These are phyloP conservation scores for Aspergillus bridgeri DNA, from an alignment of 495 filamentous ascomycete species.

Conservation along the genomic window DNA sequence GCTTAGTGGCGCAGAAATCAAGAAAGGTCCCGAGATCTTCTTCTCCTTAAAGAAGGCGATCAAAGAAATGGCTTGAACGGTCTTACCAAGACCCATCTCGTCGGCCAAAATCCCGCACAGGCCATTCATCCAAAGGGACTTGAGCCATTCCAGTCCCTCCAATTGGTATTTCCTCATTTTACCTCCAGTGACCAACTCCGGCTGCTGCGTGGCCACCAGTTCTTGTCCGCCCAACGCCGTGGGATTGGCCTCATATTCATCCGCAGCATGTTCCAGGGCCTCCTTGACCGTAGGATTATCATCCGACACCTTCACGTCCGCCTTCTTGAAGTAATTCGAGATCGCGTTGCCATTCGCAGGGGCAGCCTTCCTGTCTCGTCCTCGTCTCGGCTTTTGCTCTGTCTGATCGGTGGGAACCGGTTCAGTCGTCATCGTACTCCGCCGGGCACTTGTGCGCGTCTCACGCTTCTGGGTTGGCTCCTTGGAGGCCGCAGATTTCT, in stretches of 20 bases:
- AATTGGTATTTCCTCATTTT: conserved; percentile 93
- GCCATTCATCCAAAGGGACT: conserved; percentile 82
- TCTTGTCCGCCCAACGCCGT: conserved; percentile 70
- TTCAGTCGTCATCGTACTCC: conserved; percentile 28
- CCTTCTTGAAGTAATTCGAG: conserved; percentile 56
- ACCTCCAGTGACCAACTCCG: conserved; percentile 77
- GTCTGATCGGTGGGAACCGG: conserved; percentile 14
- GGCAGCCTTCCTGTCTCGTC: conserved; percentile 30
- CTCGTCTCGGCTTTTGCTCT: conserved; percentile 20
- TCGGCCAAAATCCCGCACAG: conserved; percentile 94
- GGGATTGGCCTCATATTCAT: conserved; percentile 54
- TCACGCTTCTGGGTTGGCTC: conserved; percentile 22
- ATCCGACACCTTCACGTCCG: conserved; percentile 50
- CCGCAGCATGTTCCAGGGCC: conserved; percentile 52
- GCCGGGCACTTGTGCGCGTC: conserved; percentile 33
- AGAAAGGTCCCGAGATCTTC: conserved; percentile 79
- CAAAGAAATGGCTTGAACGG: conserved; percentile 88
- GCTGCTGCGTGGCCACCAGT: conserved; percentile 77
- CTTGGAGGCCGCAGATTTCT: conserved; percentile 10
- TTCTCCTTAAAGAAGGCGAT: conserved; percentile 86
- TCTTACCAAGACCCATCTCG: conserved; percentile 97
- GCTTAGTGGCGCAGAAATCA: conserved; percentile 86
- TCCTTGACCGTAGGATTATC: conserved; percentile 50
- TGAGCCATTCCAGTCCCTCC: conserved; percentile 91
- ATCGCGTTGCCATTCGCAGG: conserved; percentile 40